Percentiles rank a stretch among this genome's conserved stretches.
Conservation (phyloP, 2,329 filamentous ascomycete species). For the Colletotrichum echinochloae region DNA sequence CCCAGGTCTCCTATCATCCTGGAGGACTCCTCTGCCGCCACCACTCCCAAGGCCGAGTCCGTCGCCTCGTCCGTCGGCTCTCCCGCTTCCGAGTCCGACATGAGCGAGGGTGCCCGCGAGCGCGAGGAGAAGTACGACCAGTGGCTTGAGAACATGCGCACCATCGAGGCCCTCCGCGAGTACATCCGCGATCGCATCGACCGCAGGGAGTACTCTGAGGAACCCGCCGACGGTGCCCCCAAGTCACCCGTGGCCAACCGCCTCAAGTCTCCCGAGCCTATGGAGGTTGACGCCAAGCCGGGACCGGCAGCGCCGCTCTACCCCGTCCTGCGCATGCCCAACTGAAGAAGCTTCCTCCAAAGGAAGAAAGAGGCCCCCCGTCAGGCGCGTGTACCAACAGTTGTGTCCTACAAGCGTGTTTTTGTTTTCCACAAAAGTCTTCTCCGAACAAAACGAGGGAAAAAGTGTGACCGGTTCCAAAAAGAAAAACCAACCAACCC, state of each 20-base stretch:
- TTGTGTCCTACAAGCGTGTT: slow-evolving; percentile 36
- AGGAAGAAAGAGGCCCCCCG: not conserved
- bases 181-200: slow-evolving; percentile 70
- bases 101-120: slow-evolving; percentile 63
- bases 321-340: slow-evolving; percentile 55
- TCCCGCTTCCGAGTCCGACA: slow-evolving; percentile 67
- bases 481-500: too few species aligned
- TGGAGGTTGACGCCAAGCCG: slow-evolving; percentile 40
- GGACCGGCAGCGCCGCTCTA: slow-evolving; percentile 48
- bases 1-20: slow-evolving; percentile 52
- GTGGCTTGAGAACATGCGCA: slow-evolving; percentile 75
- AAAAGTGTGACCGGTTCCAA: slow-evolving; percentile 30
- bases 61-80: slow-evolving; percentile 62
- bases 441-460: slow-evolving; percentile 17
- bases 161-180: slow-evolving; percentile 71
- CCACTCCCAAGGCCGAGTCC: slow-evolving; percentile 60
- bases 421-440: slow-evolving; percentile 34
- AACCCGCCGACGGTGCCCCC: slow-evolving; percentile 42
- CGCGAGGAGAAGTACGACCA: slow-evolving; percentile 72
- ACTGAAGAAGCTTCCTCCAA: slow-evolving; percentile 43
- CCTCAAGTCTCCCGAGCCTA: slow-evolving; percentile 44
- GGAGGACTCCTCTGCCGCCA: slow-evolving; percentile 53
- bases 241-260: slow-evolving; percentile 34
- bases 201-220: slow-evolving; percentile 64
- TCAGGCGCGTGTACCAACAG: slow-evolving; percentile 35